Percentiles rank a stretch among this genome's conserved stretches.
These are phyloP conservation scores for Parascedosporium putredinis DNA, from an alignment of 2,329 filamentous ascomycete genomes.

Conservation along the genomic window DNA sequence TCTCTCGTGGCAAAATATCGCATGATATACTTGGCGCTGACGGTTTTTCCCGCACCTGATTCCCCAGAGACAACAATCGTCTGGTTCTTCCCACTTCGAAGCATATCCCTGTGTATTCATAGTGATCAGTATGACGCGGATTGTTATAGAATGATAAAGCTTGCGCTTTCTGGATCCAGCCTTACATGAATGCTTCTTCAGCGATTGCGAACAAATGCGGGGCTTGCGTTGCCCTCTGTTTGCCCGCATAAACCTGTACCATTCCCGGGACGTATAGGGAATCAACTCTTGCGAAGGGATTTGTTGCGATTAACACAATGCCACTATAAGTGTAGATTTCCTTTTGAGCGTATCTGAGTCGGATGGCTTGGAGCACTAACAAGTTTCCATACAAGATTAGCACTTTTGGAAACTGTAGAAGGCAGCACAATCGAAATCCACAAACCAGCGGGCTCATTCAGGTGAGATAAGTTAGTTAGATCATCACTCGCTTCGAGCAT, in stretches of 20 bases:
- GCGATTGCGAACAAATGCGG: conserved; percentile 98
- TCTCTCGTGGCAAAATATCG: conserved; percentile 97
- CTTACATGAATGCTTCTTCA: conserved; percentile 94
- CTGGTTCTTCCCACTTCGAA: conserved; percentile 91
- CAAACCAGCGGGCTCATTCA: conserved; percentile 95
- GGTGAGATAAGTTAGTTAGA: conserved; percentile 89
- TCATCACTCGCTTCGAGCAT: conserved; percentile 99
- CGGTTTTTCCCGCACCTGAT: conserved; percentile 96
- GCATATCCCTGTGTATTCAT: conserved; percentile 65
- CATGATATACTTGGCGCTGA: conserved; percentile 99
- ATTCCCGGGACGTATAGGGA: conserved; percentile 97
- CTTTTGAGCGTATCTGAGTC: conserved; percentile 92
- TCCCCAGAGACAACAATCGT: conserved; percentile 99
- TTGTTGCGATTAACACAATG: conserved; percentile 96
- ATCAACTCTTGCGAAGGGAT: conserved; percentile 94
- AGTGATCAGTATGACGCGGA: neutral
- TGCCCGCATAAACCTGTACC: conserved; percentile 99
- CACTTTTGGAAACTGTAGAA: neutral
- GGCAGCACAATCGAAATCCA: neutral
- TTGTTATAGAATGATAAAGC: neutral
- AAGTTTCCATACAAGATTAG: too few species aligned
- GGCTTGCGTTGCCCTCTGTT: conserved; percentile 90
- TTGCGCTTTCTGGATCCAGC: conserved; percentile 11
- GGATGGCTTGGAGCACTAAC: conserved; percentile 93
- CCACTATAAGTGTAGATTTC: conserved; percentile 99